These are phyloP conservation scores for Fusarium illudens DNA, from an alignment of 2,329 filamentous ascomycete genomes.

Conservation along the genomic window DNA sequence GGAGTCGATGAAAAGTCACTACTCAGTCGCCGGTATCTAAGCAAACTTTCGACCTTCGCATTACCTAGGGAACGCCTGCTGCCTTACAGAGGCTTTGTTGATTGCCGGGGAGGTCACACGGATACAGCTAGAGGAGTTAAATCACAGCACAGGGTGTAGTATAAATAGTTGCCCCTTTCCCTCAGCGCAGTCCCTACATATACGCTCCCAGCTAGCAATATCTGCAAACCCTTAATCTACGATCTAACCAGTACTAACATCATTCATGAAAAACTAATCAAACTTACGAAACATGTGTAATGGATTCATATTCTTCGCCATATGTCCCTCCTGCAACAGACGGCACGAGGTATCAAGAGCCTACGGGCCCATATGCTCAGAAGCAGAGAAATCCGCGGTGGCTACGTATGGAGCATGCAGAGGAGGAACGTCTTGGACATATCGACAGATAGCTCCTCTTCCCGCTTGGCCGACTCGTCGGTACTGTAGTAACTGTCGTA, in stretches of 20 bases:
- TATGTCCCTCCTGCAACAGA: slow-evolving; percentile 13
- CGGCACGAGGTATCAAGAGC: slow-evolving; percentile 20
- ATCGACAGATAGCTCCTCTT: background rate
- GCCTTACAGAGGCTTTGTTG: background rate
- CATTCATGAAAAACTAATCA: background rate
- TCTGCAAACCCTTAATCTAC: background rate
- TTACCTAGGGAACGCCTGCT: background rate
- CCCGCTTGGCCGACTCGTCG: slow-evolving; percentile 5
- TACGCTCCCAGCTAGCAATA: no score
- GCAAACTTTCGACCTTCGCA: background rate
- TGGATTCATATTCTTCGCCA: slow-evolving; percentile 20
- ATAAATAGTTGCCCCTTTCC: background rate
- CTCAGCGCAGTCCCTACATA: background rate
- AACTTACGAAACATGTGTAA: slow-evolving; percentile 1
- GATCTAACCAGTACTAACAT: background rate
- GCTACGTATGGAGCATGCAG: slow-evolving; percentile 14
- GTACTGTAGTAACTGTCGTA: slow-evolving; percentile 19
- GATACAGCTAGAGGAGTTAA: background rate
- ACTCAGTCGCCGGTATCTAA: no score
- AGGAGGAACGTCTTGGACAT: background rate
- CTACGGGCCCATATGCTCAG: slow-evolving; percentile 14
- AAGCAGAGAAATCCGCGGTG: background rate
- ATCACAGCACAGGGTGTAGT: background rate
- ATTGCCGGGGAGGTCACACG: background rate
- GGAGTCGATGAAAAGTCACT: background rate